Evolutionary conservation across 176 grass and related monocot species (phyloP).

Genomic region (Microstegium vimineum): DNA sequence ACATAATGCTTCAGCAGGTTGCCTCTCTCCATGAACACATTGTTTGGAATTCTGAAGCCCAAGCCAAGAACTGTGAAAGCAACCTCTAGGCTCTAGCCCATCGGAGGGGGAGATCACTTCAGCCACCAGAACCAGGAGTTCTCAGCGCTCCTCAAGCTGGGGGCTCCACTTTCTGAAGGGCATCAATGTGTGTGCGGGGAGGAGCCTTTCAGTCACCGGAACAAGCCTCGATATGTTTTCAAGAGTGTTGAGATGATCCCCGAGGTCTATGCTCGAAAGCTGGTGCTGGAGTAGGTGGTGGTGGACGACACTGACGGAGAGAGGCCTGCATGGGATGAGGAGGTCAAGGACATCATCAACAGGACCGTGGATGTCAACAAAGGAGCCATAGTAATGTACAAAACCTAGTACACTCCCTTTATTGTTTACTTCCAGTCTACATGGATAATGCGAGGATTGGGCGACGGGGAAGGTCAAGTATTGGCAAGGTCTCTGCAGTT

Average conservation of each 20-base stretch:
- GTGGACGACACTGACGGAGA: neutral
- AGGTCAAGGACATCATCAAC: neutral
- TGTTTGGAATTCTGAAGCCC: neutral
- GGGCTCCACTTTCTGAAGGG: neutral
- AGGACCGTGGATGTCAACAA: neutral
- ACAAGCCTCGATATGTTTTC: neutral
- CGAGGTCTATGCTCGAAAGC: neutral
- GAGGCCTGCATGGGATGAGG: neutral
- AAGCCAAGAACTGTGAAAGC: neutral
- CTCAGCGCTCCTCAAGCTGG: neutral
- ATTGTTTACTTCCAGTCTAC: too few relatives aligned
- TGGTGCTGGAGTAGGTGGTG: neutral
- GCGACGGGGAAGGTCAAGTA: too few relatives aligned
- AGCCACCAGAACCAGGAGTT: neutral
- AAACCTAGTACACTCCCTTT: neutral
- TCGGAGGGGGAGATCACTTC: neutral
- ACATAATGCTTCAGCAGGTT: neutral
- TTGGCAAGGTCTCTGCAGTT: neutral
- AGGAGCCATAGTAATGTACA: neutral
- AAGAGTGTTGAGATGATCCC: neutral
- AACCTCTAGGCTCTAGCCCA: too few relatives aligned
- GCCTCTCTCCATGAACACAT: neutral
- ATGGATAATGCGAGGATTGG: neutral
- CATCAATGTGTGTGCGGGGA: neutral
- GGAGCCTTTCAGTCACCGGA: neutral